A percentile compares a stretch with the other conserved stretches of the same genome.
Conservation (phyloP, 179 eudicot genomes). For the Spinacia oleracea region DNA sequence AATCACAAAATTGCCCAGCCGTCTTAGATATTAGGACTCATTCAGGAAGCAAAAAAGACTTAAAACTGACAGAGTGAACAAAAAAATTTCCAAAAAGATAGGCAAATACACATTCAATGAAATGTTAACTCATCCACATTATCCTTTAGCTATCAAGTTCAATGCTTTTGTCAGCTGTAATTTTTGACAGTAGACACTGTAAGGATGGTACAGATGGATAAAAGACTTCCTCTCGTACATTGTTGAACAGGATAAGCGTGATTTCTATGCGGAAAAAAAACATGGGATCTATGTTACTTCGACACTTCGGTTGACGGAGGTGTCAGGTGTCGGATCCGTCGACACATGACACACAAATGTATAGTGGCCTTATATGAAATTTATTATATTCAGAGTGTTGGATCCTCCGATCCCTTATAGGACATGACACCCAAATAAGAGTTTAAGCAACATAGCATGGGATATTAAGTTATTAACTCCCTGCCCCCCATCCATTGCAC, state of each 20-base stretch:
- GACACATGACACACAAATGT: too few relatives aligned
- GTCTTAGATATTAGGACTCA: conserved; percentile 4
- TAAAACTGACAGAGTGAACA: not conserved
- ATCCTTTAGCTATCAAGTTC: not conserved
- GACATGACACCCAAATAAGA: too few relatives aligned
- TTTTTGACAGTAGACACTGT: not conserved
- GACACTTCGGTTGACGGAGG: too few relatives aligned
- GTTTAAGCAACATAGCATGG: too few relatives aligned
- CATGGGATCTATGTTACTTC: too few relatives aligned
- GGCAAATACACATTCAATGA: not conserved
- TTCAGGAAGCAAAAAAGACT: not conserved
- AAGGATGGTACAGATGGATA: not conserved
- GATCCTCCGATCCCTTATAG: too few relatives aligned
- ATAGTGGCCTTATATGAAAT: too few relatives aligned
- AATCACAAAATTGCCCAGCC: conserved; percentile 2
- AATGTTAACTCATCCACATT: not conserved
- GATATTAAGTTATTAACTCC: not conserved
- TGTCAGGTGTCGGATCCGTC: too few relatives aligned
- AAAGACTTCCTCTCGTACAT: not conserved
- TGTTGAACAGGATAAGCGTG: not conserved
- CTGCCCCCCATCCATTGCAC: not conserved
- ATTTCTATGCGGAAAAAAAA: not conserved
- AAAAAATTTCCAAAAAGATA: not conserved
- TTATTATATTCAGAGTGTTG: too few relatives aligned
- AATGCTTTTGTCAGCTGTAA: not conserved